Conservation (phyloP, 495 filamentous ascomycete genomes). For the Wilcoxina mikolae region DNA sequence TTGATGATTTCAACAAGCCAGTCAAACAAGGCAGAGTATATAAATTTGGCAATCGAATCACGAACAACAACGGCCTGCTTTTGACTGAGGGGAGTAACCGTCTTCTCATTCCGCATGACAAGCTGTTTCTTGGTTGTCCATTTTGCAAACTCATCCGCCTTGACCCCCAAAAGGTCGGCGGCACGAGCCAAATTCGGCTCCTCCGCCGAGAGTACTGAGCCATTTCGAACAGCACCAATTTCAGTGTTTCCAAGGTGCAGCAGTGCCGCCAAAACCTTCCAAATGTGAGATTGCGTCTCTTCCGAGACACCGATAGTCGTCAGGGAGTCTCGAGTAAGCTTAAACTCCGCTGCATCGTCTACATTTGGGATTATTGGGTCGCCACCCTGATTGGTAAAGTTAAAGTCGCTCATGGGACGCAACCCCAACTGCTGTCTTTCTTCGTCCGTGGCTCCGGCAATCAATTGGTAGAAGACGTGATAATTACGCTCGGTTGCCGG, state of each 20-base stretch:
- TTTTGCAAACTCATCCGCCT: conserved; percentile 77
- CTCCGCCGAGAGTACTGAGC: conserved; percentile 62
- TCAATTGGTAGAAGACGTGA: conserved; percentile 96
- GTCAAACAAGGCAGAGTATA: conserved; percentile 97
- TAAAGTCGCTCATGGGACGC: conserved; percentile 72
- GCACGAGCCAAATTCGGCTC: conserved; percentile 73
- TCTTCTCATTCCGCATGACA: conserved; percentile 92
- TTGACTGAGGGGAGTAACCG: conserved; percentile 86
- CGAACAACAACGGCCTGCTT: conserved; percentile 89
- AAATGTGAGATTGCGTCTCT: conserved; percentile 65
- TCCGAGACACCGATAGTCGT: conserved; percentile 72
- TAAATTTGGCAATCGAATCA: conserved; percentile 96
- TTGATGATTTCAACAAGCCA: conserved; percentile 98
- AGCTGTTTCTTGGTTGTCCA: conserved; percentile 99
- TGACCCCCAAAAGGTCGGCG: conserved; percentile 75
- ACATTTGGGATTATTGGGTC: conserved; percentile 82
- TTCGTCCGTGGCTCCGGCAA: conserved; percentile 78
- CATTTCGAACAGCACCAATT: conserved; percentile 76
- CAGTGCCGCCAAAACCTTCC: conserved; percentile 79
- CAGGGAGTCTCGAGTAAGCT: conserved; percentile 70
- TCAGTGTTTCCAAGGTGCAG: conserved; percentile 93
- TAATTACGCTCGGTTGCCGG: conserved; percentile 96
- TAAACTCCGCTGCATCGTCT: conserved; percentile 89
- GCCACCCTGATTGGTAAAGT: conserved; percentile 92
- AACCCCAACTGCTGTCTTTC: conserved; percentile 67